phyloP scores from a whole-genome alignment of 768 basidiomycete genomes.

The Phylloporus sp. region DNA sequence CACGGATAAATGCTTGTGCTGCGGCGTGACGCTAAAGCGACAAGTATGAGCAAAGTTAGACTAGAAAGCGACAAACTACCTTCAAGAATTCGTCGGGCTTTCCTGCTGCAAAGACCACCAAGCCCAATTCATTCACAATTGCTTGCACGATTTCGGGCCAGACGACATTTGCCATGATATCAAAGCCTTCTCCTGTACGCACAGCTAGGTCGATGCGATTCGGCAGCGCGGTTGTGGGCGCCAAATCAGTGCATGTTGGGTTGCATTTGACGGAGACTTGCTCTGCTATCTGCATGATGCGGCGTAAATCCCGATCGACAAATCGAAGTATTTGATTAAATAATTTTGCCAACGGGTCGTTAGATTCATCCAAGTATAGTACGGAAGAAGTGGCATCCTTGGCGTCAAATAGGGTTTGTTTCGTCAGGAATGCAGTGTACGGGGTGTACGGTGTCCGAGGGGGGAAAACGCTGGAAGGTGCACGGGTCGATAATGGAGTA shows the following conservation, averaged over 20 bases:
- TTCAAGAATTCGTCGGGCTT: constrained; percentile 86
- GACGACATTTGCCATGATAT: constrained; percentile 83
- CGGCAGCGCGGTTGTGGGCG: not conserved
- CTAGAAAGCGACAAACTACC: constrained; percentile 40
- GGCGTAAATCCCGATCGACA: constrained; percentile 67
- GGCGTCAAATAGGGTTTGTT: constrained; percentile 37
- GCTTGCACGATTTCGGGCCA: constrained; percentile 82
- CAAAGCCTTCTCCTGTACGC: constrained; percentile 47
- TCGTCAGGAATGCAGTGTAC: constrained; percentile 44
- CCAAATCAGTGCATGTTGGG: constrained; percentile 20
- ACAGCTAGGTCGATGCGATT: constrained; percentile 3
- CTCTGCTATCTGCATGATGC: constrained; percentile 76
- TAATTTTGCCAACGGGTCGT: constrained; percentile 67
- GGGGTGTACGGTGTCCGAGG: constrained; percentile 56
- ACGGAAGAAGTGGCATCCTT: constrained; percentile 33
- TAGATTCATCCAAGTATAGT: constrained; percentile 59
- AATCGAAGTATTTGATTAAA: constrained; percentile 83
- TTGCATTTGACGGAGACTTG: constrained; percentile 51
- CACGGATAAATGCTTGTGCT: constrained; percentile 76
- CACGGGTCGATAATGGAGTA: constrained; percentile 52
- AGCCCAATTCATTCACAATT: constrained; percentile 82
- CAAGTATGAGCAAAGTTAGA: not conserved
- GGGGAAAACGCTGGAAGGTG: constrained; percentile 32
- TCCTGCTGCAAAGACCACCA: constrained; percentile 84
- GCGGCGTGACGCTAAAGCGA: constrained; percentile 71